Evolutionary conservation across 225 moss, liverwort and hornwort species (phyloP), one percentile per base, ranked within the genome.

Genomic region (Polytrichum formosum): DNA sequence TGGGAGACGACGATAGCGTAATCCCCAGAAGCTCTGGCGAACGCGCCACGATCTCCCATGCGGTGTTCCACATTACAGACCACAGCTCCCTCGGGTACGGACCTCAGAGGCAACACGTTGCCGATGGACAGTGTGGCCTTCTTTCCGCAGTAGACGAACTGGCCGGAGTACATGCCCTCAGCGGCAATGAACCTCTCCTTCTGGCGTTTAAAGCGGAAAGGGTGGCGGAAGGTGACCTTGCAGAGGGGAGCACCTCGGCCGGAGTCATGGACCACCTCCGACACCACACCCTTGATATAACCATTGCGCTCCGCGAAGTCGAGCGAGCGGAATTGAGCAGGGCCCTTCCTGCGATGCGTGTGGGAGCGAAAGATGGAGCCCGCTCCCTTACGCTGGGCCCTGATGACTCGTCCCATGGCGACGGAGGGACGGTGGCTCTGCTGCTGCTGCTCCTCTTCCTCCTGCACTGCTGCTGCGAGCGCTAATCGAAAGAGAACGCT

Each of bases 61-160:
- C 81, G 89, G 61, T 94, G 93, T 81, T 94, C 93, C 56, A 94
- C 91, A 65, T 94, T 94, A 79, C 94, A 94, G 28, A 94, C 91
- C 55, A 94, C 91, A 54, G 91, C 90, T 61, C 94, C 91, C 74
- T 92, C 88, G 0, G 88, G 91, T 64, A 94, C 88, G 5, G 91
- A 88, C 72, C 91, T 72, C 84, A 94, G 18, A 2, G 94, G 91
- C 67, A 94, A 46, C 23, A 94, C 90, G 61, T 94, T 94, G 7
- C 94, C 94, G 25, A 94, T 90, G 27, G 90, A 86, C 26, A 93
- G 76, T 5, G 87, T 84, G 0, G 88, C 91, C 85, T 94, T 91
- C 90, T 94, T 91, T 1, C 91, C 91, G 70, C 91, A 94, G 76
- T 94, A 91, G 53, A 94, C 91, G 28, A 94, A 94, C 76, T 91